phyloP scores from a whole-genome alignment of 257 asterid genomes.

The Scutellaria minor region DNA sequence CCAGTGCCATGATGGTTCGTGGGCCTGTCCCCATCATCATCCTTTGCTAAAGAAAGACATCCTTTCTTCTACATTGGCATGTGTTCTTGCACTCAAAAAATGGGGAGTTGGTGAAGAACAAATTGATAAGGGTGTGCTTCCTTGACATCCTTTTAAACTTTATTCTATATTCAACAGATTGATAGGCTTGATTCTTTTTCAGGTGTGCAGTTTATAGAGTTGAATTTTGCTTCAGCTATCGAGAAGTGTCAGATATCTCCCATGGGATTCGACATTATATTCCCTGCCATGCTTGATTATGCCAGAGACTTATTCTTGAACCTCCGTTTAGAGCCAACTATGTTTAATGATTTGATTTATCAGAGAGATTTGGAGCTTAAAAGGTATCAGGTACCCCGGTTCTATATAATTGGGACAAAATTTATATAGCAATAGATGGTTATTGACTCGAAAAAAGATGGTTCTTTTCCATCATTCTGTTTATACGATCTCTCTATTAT shows the following conservation, averaged over 20 bases:
- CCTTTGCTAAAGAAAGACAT: slow-evolving; percentile 64
- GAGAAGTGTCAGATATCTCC: slow-evolving; percentile 64
- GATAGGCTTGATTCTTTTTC: slow-evolving; percentile 32
- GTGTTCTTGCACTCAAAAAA: slow-evolving; percentile 79
- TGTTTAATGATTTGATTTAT: slow-evolving; percentile 43
- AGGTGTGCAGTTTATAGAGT: slow-evolving; percentile 72
- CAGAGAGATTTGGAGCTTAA: slow-evolving; percentile 73
- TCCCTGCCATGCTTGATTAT: slow-evolving; percentile 81
- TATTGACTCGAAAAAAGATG: neutral
- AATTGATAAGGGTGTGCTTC: slow-evolving; percentile 55
- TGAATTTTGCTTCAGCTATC: slow-evolving; percentile 53
- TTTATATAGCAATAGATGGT: neutral
- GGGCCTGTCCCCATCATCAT: slow-evolving; percentile 82
- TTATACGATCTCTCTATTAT: slow-evolving; percentile 14
- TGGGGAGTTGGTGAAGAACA: slow-evolving; percentile 83
- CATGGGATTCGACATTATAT: slow-evolving; percentile 74
- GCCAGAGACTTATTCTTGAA: slow-evolving; percentile 62
- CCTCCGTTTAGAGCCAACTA: slow-evolving; percentile 57
- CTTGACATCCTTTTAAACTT: slow-evolving; percentile 1
- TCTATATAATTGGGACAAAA: neutral
- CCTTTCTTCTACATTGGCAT: slow-evolving; percentile 83
- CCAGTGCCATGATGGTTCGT: slow-evolving; percentile 84
- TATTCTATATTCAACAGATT: neutral
- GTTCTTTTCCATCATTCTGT: neutral
- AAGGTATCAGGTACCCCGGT: slow-evolving; percentile 49